Conservation (phyloP, 139 green algal species). For the Micractinium sp. region DNA sequence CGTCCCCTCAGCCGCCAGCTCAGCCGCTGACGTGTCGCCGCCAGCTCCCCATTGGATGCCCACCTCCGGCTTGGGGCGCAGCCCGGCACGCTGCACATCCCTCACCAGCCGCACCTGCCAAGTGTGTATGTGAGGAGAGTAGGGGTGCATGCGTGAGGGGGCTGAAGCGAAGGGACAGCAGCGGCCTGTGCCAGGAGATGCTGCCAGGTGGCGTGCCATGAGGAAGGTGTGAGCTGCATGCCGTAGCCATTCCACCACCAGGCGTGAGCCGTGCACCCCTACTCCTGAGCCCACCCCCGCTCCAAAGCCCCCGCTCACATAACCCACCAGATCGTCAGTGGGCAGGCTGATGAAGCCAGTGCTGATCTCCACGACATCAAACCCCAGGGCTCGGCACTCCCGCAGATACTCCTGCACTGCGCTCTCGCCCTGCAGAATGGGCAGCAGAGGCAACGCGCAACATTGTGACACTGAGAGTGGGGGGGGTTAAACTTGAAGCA, state of each 20-base stretch:
- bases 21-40: slow-evolving; percentile 24
- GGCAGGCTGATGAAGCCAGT: slow-evolving; percentile 47
- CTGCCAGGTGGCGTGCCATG: no score
- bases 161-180: background rate
- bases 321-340: slow-evolving; percentile 22
- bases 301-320: background rate
- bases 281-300: no score
- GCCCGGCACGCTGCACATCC: slow-evolving; percentile 58
- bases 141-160: slow-evolving; percentile 12
- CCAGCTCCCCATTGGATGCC: slow-evolving; percentile 51
- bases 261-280: no score
- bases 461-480: background rate
- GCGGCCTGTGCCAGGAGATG: no score
- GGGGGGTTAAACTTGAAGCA: no score
- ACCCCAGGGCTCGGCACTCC: slow-evolving; percentile 28
- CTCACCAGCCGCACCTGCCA: slow-evolving; percentile 41
- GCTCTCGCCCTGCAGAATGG: background rate
- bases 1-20: slow-evolving; percentile 41
- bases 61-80: slow-evolving; percentile 47
- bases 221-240: no score
- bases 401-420: slow-evolving; percentile 17
- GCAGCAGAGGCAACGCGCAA: background rate
- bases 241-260: no score
- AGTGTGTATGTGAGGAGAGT: background rate
- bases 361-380: slow-evolving; percentile 48